A percentile compares a stretch with the other conserved stretches of the same genome.
Conservation (phyloP, 345 rosid species). For the Pistacia vera region DNA sequence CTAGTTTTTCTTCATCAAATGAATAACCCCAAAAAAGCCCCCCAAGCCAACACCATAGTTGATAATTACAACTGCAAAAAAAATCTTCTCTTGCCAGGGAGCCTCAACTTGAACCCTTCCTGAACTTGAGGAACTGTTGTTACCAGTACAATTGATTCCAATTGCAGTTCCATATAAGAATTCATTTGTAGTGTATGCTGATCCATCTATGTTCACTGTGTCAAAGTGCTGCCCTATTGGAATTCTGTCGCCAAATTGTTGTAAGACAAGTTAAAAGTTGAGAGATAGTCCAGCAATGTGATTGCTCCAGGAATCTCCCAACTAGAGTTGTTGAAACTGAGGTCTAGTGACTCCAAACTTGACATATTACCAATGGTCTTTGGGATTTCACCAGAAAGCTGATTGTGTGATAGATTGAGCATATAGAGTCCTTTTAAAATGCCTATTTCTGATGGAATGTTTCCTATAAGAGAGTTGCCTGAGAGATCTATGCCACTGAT, state of each 20-base stretch:
- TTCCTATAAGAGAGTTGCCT: not conserved
- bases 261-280: not conserved
- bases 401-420: not conserved
- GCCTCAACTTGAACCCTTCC: too few relatives aligned
- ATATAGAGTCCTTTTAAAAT: not conserved
- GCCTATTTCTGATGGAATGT: not conserved
- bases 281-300: not conserved
- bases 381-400: not conserved
- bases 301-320: not conserved
- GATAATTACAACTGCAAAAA: too few relatives aligned
- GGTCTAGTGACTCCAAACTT: not conserved
- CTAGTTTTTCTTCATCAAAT: too few relatives aligned
- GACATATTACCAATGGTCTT: not conserved
- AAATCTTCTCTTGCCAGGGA: too few relatives aligned
- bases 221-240: conserved; percentile 24
- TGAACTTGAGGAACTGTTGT: too few relatives aligned
- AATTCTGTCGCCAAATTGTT: conserved; percentile 11
- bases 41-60: too few relatives aligned
- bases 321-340: not conserved
- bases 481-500: not conserved
- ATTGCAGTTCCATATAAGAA: conserved; percentile 11
- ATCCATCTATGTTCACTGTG: conserved; percentile 28
- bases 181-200: conserved; percentile 19
- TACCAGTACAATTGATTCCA: too few relatives aligned
- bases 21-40: too few relatives aligned